Evolutionary conservation across 225 moss, liverwort and hornwort genomes (phyloP), one percentile per base, ranked within the genome.

Genomic region (Bryoerythrophyllum caledonicum): DNA sequence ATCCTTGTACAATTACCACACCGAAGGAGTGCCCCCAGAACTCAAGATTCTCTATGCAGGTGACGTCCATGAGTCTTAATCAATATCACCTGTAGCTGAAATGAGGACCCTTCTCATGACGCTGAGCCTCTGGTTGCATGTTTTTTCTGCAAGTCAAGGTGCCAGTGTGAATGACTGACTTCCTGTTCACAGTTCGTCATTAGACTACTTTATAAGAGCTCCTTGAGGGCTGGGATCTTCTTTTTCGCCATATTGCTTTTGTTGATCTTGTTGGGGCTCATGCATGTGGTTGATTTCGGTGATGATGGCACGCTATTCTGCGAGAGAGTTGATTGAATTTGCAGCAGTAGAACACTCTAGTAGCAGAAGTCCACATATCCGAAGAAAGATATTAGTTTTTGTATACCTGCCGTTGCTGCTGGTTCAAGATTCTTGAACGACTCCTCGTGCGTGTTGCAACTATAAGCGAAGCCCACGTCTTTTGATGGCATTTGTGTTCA

Each of bases 111-210:
- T 14, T 28, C n/a, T 60, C 30, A 43, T 60, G 28, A 27, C 59
- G 27, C 21, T 72, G 71, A 60, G 59, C 60, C 44, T 71, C 59
- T 59, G 71, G 71, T 44, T 71, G n/a, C 28, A 28, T 60, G 38
- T 58, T 26, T 27, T 20, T 59, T 8, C 32, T 53, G 53, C 53
- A 53, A 53, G 7, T 52, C 35, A 23, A 34, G 37, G 54, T 37
- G 69, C 69, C 37, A 35, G 24, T 55, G 55, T 16, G 9, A 70
- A 57, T 19, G 56, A 25, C 21, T 11, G 28, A 53, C 37, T 32
- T 53, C 54, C 37, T 69, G 55, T 69, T 34, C 8, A 54, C 23
- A 70, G 16, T 70, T 55, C 17, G 19, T 37, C 7, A 38, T 25
- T 38, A 55, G 32, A 16, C 4, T 37, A n/a, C n/a, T n/a, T 10